Evolutionary conservation across 108 stramenopile genomes (phyloP).

Genomic region (Licmophora abbreviata): DNA sequence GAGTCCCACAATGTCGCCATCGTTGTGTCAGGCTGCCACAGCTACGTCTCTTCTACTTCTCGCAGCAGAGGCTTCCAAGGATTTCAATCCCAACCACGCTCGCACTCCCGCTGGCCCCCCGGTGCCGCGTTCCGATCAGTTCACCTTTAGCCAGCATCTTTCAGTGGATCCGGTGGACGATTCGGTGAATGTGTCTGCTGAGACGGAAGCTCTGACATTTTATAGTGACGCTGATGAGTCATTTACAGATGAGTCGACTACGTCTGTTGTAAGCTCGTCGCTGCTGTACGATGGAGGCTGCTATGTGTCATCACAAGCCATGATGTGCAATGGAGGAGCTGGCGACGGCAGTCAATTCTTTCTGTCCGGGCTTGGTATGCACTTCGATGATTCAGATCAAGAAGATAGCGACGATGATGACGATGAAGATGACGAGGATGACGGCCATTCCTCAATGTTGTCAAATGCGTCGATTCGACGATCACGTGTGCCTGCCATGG

Average conservation of each 20-base stretch:
- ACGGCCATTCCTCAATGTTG: slow-evolving; percentile 50
- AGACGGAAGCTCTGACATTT: neutral
- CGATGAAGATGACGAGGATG: slow-evolving; percentile 49
- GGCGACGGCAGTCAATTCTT: slow-evolving; percentile 3
- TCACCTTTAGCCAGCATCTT: too few species aligned
- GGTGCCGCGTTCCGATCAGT: too few species aligned
- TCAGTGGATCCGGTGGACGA: too few species aligned
- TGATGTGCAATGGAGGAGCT: slow-evolving; percentile 17
- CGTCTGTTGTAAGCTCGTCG: slow-evolving; percentile 12
- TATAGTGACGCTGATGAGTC: neutral
- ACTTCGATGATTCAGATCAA: slow-evolving; percentile 11
- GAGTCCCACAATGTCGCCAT: too few species aligned
- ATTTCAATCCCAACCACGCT: too few species aligned
- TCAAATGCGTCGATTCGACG: slow-evolving; percentile 34
- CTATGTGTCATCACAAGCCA: slow-evolving; percentile 19
- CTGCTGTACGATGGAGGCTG: slow-evolving; percentile 24
- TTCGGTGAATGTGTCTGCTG: too few species aligned
- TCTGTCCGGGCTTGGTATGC: too few species aligned
- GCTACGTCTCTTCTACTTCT: too few species aligned
- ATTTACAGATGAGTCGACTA: neutral
- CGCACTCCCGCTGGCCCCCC: too few species aligned
- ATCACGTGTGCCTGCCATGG: slow-evolving; percentile 2
- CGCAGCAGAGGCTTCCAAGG: too few species aligned
- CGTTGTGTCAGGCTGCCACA: too few species aligned
- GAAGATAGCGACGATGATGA: slow-evolving; percentile 30